Percentiles rank a stretch among this genome's conserved stretches.
phyloP scores from a whole-genome alignment of 2,329 filamentous ascomycete genomes.

The Thielaviopsis cerberus region DNA sequence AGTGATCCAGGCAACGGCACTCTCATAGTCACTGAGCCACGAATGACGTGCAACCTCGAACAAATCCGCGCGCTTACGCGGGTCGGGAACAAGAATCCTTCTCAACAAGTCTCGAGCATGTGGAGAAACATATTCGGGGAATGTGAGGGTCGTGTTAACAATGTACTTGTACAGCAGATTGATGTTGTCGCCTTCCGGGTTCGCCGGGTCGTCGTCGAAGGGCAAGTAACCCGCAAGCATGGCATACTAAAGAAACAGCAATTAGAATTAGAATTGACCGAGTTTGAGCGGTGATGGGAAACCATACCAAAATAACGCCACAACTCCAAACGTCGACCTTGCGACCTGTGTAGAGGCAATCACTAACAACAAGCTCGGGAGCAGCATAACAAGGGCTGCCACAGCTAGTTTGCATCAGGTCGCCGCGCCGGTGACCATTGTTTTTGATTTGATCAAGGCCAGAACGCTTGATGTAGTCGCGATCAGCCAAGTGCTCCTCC shows the following conservation, averaged over 20 bases:
- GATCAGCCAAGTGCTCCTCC: slow-evolving; percentile 69
- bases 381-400: slow-evolving; percentile 96
- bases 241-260: slow-evolving; percentile 49
- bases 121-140: slow-evolving; percentile 95
- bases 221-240: slow-evolving; percentile 96
- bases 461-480: slow-evolving; percentile 70
- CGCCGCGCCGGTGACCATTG: slow-evolving; percentile 64
- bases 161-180: slow-evolving; percentile 99
- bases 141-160: slow-evolving; percentile 86
- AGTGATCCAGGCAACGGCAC: slow-evolving; percentile 90
- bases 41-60: slow-evolving; percentile 96
- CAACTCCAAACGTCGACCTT: slow-evolving; percentile 99
- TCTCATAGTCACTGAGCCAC: slow-evolving; percentile 94
- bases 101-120: slow-evolving; percentile 84
- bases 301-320: slow-evolving; percentile 80
- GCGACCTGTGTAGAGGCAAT: slow-evolving; percentile 87
- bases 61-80: slow-evolving; percentile 79
- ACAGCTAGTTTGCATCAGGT: slow-evolving; percentile 97
- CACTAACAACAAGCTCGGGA: slow-evolving; percentile 89
- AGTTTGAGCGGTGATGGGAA: background rate
- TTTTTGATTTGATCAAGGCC: slow-evolving; percentile 64
- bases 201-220: slow-evolving; percentile 94
- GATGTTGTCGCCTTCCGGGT: slow-evolving; percentile 97
- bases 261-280: background rate
- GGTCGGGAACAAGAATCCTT: slow-evolving; percentile 86